Conservation (phyloP, 2,329 filamentous ascomycete species). For the Apiospora pterosperma region DNA sequence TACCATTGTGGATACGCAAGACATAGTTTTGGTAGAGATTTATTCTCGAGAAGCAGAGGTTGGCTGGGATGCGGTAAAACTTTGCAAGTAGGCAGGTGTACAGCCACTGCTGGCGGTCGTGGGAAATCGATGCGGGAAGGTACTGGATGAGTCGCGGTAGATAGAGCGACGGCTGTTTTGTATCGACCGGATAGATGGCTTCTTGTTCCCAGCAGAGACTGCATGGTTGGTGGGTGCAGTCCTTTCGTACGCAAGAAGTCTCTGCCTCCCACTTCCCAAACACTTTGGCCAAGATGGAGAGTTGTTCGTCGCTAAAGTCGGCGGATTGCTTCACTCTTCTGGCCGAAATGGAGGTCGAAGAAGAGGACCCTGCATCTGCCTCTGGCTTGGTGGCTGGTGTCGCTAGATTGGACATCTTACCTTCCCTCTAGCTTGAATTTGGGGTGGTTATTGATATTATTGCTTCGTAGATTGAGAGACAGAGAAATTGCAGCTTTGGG, state of each 20-base stretch:
- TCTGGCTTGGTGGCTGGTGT: background rate
- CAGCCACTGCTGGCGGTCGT: background rate
- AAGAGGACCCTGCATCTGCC: background rate
- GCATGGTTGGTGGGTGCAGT: background rate
- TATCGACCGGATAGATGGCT: background rate
- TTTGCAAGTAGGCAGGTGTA: background rate
- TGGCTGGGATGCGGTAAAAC: background rate
- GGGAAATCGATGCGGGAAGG: background rate
- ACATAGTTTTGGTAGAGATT: background rate
- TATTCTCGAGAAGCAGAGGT: background rate
- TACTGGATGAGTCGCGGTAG: background rate
- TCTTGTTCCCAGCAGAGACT: background rate
- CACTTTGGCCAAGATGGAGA: background rate
- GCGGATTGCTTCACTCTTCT: background rate
- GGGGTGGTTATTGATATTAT: background rate
- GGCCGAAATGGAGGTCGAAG: background rate
- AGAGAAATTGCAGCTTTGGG: too few species aligned
- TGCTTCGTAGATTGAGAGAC: too few species aligned
- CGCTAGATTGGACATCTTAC: background rate
- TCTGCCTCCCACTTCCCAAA: background rate
- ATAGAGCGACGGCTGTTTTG: background rate
- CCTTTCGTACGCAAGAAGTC: background rate
- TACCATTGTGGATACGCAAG: background rate
- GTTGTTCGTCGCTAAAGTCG: background rate
- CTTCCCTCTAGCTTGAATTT: background rate